Base-by-base conservation (phyloP, 768 basidiomycete species). In the Boletus speciosus region DNA sequence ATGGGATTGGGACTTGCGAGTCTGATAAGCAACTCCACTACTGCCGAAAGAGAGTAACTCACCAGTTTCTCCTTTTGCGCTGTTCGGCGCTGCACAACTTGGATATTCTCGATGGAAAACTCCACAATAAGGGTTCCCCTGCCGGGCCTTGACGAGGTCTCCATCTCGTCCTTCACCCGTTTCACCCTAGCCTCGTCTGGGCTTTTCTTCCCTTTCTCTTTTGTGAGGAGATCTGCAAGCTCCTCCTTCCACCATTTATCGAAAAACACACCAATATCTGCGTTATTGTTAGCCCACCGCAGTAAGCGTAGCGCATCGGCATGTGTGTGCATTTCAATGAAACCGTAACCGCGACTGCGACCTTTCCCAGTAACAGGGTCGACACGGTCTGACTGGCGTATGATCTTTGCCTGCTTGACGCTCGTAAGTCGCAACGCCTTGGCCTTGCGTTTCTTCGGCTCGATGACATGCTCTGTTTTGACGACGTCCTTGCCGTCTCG, bases 21-120 rank as follows among this genome's bases (percentile, higher is more conserved):
- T n/a, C 14, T 5, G 21, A 47, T 50, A 19, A 58, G 34, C 16
- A 45, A 29, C 10, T n/a, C 21, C 23, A 29, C 32, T 15, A 29
- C 8, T 38, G 31, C 21, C 10, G 0, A 25, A 5, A 29, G n/a
- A 7, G 19, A 8, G 7, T 16, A 39, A 56, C 63, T 46, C 16
- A 51, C 61, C 40, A 56, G 51, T 47, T 72, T 76, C 41, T 73
- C 77, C 49, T 76, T 78, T 51, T 75, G 76, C 2, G 82, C 79
- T 37, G 78, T 77, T 62, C 93, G 77, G 52, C 92, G 76, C 58
- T 88, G 88, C 37, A 94, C 85, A 31, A 95, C 92, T 71, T 93
- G 89, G 19, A 91, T 75, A 64, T 98, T 98, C 75, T 98, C 94
- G 47, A 98, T 93, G 38, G 93, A 94, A 71, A 97, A 97, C 73